A percentile compares a stretch with the other conserved stretches of the same genome.
phyloP scores from a whole-genome alignment of 345 rosid species.

The Dovyalis caffra region DNA sequence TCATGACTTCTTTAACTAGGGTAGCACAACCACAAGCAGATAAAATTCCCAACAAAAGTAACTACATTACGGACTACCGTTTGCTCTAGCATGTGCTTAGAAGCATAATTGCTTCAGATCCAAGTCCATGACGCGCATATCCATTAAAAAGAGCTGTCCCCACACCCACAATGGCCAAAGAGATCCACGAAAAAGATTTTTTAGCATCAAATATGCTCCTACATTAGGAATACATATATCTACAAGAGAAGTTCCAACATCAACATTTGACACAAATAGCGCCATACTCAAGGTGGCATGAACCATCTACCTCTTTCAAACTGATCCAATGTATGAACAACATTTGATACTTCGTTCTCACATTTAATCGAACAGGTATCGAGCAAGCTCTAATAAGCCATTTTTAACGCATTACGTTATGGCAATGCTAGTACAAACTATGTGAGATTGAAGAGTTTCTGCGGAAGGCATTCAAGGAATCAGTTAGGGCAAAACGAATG shows the following conservation, averaged over 20 bases:
- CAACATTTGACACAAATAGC: constrained; percentile 42
- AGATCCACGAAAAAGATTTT: constrained; percentile 41
- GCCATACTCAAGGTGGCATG: constrained; percentile 51
- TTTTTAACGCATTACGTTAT: no score
- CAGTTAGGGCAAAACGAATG: no score
- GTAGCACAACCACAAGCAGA: constrained; percentile 51
- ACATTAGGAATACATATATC: constrained; percentile 72
- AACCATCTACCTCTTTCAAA: constrained; percentile 50
- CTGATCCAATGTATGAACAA: constrained; percentile 58
- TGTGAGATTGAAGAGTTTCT: no score
- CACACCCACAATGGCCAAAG: constrained; percentile 45
- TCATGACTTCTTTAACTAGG: constrained; percentile 47
- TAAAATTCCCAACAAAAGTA: constrained; percentile 50
- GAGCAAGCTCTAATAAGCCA: no score
- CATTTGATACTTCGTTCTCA: constrained; percentile 55
- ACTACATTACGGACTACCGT: constrained; percentile 46
- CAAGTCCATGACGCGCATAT: constrained; percentile 55
- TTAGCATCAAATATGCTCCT: constrained; percentile 52
- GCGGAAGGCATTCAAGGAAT: no score
- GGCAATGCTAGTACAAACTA: no score
- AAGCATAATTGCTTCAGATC: constrained; percentile 45
- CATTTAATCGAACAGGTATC: constrained; percentile 23
- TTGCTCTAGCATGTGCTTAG: constrained; percentile 41
- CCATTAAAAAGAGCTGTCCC: constrained; percentile 64
- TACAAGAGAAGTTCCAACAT: constrained; percentile 54